A percentile compares a stretch with the other conserved stretches of the same genome.
These are phyloP conservation scores for Lentinula detonsa DNA, from an alignment of 768 basidiomycete genomes.

Conservation along the genomic window DNA sequence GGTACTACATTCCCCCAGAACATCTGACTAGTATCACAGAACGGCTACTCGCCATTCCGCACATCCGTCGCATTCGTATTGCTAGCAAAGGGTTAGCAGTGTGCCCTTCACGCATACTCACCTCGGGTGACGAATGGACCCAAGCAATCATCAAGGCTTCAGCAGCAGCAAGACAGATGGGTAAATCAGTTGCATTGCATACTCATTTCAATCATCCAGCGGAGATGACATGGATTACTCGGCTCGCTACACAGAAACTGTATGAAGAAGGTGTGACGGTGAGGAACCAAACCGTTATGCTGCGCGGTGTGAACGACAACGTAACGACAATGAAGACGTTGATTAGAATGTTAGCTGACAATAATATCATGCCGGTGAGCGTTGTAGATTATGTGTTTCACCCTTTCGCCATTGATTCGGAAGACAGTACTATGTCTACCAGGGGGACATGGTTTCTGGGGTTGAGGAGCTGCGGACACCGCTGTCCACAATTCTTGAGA, in stretches of 20 bases:
- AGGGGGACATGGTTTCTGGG: slow-evolving; percentile 16
- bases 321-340: background rate
- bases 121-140: slow-evolving; percentile 5
- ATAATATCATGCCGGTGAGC: background rate
- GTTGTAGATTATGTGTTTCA: no score
- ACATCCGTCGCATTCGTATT: background rate
- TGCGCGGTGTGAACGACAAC: background rate
- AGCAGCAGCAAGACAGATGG: slow-evolving; percentile 9
- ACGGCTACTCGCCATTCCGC: background rate
- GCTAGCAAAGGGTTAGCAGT: background rate
- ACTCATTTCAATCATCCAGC: slow-evolving; percentile 16
- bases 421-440: slow-evolving; percentile 15
- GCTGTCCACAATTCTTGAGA: slow-evolving; percentile 13
- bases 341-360: background rate
- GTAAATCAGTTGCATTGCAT: slow-evolving; percentile 14
- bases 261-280: background rate
- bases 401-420: background rate
- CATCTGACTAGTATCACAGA: background rate
- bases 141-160: slow-evolving; percentile 10
- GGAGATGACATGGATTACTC: slow-evolving; percentile 15
- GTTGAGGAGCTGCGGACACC: slow-evolving; percentile 16
- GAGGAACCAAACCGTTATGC: background rate
- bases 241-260: background rate
- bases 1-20: background rate
- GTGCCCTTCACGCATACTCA: background rate